Base-by-base conservation (phyloP, 345 rosid genomes). In the Erodium maritimum region DNA sequence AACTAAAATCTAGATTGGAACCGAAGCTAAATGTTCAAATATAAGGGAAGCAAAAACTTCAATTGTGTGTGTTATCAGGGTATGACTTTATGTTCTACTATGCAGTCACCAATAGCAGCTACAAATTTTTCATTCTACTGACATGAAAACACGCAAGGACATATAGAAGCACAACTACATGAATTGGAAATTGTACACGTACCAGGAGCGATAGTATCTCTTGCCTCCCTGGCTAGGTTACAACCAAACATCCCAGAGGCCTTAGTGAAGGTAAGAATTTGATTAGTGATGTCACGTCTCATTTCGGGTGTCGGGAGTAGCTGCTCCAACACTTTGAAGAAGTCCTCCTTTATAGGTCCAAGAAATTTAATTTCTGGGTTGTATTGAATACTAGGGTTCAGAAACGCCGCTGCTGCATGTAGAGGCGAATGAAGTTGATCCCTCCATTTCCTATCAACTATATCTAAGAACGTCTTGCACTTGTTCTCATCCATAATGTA, bases 401-500 rank as follows among this genome's bases (percentile, higher is more conserved):
- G 73, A 67, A 79, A 90, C 33, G 95, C 91, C 25, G 86, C 95
- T 60, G 91, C 91, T 17, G 97, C 75, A 75, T 90, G 95, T 52
- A 90, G 74, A 75, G 91, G 88, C 0, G 91, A 84, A 73, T 82
- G 88, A 34, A 86, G 82, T 65, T 90, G 90, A 51, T 82, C 95
- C 72, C 83, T 55, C 91, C 91, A 90, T 67, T 78, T 78, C 52
- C 91, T 66, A 66, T 89, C 91, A 29, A 89, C 89, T 23, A 86
- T 86, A 58, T 86, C 90, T 58, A 79, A 75, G 57, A 89, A 81
- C 3, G 77, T 80, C 80, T 81, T 84, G 65, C 90, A 85, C 83
- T 89, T 89, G 25, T 71, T 75, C 73, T 89, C 95, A 50, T 86
- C 95, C 96, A 89, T 82, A 61, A 89, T 89, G 61, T 82, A 86